phyloP scores from a whole-genome alignment of 2,329 filamentous ascomycete genomes.

The Cladosporium cucumerinum region DNA sequence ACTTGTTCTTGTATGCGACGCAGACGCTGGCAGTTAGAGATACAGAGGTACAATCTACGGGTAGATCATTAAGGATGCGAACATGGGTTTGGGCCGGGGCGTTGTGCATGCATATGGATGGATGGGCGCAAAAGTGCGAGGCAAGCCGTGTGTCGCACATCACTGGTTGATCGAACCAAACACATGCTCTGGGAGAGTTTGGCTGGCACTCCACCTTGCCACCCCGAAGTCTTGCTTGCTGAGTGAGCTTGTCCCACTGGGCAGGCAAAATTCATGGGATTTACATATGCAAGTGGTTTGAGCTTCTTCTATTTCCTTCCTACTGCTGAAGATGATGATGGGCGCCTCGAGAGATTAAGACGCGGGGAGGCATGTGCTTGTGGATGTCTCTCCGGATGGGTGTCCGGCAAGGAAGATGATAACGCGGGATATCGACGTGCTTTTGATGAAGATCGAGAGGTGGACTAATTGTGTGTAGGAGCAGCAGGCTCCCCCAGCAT shows the following conservation, averaged over 20 bases:
- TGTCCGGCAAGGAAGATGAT: conserved; percentile 5
- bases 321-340: conserved; percentile 1
- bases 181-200: conserved; percentile 8
- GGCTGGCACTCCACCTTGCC: conserved; percentile 12
- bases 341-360: conserved; percentile 5
- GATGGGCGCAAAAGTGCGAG: not conserved
- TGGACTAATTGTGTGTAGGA: not conserved
- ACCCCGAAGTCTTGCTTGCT: conserved; percentile 8
- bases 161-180: not conserved
- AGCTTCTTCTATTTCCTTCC: not conserved
- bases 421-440: conserved; percentile 9
- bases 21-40: not conserved
- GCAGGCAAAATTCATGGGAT: not conserved
- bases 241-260: not conserved
- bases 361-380: conserved; percentile 7
- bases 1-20: conserved; percentile 7
- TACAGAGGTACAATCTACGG: conserved; percentile 1
- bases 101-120: not conserved
- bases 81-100: conserved; percentile 5
- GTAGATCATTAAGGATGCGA: conserved; percentile 9
- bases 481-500: not conserved
- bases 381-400: conserved; percentile 4
- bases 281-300: not conserved
- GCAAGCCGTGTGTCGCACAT: conserved; percentile 4
- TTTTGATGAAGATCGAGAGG: conserved; percentile 3